Evolutionary conservation across 2,329 filamentous ascomycete genomes (phyloP).

Genomic region (Hymenoscyphus fraxineus): DNA sequence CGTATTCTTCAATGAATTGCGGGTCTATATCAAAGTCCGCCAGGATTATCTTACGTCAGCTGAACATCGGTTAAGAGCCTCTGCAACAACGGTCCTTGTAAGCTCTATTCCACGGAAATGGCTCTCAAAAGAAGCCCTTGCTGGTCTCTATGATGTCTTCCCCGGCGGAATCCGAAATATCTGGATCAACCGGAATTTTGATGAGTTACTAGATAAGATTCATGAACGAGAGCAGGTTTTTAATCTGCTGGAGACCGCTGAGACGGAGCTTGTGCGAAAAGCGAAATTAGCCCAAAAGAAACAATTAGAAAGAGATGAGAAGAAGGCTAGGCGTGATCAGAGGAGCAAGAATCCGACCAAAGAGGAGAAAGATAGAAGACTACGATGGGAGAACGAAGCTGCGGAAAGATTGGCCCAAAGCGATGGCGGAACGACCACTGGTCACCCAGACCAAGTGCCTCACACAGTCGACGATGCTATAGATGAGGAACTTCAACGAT

Average conservation of each 20-base stretch:
- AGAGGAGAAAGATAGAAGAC: slow-evolving; percentile 35
- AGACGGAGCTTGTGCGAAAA: slow-evolving; percentile 76
- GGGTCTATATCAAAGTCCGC: slow-evolving; percentile 85
- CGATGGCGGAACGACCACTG: slow-evolving; percentile 46
- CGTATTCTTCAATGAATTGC: slow-evolving; percentile 81
- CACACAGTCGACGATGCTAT: slow-evolving; percentile 48
- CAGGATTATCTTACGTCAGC: slow-evolving; percentile 94
- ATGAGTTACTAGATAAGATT: slow-evolving; percentile 79
- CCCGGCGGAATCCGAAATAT: slow-evolving; percentile 93
- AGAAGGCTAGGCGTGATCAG: slow-evolving; percentile 51
- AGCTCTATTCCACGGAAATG: slow-evolving; percentile 87
- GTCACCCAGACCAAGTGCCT: slow-evolving; percentile 50
- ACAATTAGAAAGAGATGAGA: slow-evolving; percentile 40
- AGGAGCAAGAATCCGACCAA: slow-evolving; percentile 26
- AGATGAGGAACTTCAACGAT: slow-evolving; percentile 36
- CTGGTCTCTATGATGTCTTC: slow-evolving; percentile 88
- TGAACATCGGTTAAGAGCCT: slow-evolving; percentile 87
- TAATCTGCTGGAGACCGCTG: slow-evolving; percentile 68
- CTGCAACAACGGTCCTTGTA: slow-evolving; percentile 91
- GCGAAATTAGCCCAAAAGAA: slow-evolving; percentile 80
- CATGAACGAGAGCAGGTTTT: slow-evolving; percentile 70
- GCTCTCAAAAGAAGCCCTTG: slow-evolving; percentile 77
- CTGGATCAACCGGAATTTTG: slow-evolving; percentile 91
- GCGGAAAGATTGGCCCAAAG: slow-evolving; percentile 42
- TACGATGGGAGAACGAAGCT: slow-evolving; percentile 39